Evolutionary conservation across 2,329 filamentous ascomycete species (phyloP), one percentile per base, ranked within the genome.

Genomic region (Diplodia sapinea): DNA sequence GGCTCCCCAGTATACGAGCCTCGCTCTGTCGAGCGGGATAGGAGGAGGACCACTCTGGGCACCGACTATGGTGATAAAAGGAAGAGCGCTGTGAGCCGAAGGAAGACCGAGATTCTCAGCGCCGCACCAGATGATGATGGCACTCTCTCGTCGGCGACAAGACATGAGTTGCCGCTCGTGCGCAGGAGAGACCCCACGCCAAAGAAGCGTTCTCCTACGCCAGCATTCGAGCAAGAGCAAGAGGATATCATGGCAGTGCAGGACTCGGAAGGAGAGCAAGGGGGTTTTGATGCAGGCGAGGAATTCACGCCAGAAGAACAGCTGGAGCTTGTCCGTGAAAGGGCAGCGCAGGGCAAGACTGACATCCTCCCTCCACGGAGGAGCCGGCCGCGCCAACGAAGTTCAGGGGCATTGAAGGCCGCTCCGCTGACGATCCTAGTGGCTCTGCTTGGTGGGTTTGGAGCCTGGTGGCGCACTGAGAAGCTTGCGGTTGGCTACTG

Each of bases 401-500:
- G 82, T 38, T 78, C 82, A 17, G 77, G 81, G 7, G 82, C 84
- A 29, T 80, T 89, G 38, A 86, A 86, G 68, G 87, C 87, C 0
- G 89, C 92, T 17, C 83, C 94, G 2, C 88, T 88, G 77, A 87
- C 93, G 6, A 83, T 97, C 2, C 77, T 94, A 3, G 76, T 91
- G 23, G 89, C 90, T 0, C 80, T 95, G 11, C 78, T 95, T 7
- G 86, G 86, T 38, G 88, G 90, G 0, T 92, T 96, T 70, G 90
- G 85, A 36, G 87, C 87, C 9, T 95, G 94, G 87, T 99, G 94
- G 82, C 86, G 94, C 59, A 92, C 97, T 76, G 95, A 99, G 79
- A 98, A 98, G 84, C 83, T 97, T n/a, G 91, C 92, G 17, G 92
- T 98, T 23, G 95, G 96, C 40, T 99, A 96, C 76, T 99, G 95